Evolutionary conservation across 2,329 filamentous ascomycete genomes (phyloP).

Genomic region (Helminthosporium solani): DNA sequence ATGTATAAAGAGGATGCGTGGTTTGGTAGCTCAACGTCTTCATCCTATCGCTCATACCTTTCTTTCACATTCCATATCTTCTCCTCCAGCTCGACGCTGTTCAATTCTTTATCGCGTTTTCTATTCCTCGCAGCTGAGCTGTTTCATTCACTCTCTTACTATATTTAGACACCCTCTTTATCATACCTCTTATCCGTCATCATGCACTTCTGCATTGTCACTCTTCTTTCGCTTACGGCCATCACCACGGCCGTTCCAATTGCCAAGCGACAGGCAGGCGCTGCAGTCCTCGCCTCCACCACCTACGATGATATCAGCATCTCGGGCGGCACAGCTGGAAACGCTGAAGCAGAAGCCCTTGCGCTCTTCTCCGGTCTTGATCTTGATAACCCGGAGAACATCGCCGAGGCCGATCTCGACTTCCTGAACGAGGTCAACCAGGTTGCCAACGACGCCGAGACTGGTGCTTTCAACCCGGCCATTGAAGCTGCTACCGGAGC

Average conservation of each 20-base stretch:
- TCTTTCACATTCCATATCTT: constrained; percentile 10
- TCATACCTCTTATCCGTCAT: constrained; percentile 2
- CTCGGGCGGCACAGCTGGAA: constrained; percentile 54
- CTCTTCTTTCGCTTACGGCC: constrained; percentile 30
- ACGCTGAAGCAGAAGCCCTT: constrained; percentile 56
- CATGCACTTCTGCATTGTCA: constrained; percentile 33
- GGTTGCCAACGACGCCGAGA: constrained; percentile 58
- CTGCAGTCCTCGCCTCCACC: constrained; percentile 28
- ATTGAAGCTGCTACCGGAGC: constrained; percentile 50
- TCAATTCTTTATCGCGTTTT: constrained; percentile 12
- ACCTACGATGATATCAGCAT: constrained; percentile 50
- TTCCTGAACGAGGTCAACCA: constrained; percentile 56
- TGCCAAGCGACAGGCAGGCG: constrained; percentile 23
- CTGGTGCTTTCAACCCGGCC: constrained; percentile 55
- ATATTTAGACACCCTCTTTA: not conserved
- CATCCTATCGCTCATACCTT: constrained; percentile 3
- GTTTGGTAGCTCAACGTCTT: not conserved
- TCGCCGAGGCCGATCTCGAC: constrained; percentile 51
- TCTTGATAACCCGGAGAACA: constrained; percentile 47
- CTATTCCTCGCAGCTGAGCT: constrained; percentile 30
- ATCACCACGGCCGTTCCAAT: constrained; percentile 27
- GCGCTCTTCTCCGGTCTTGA: constrained; percentile 57
- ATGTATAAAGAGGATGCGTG: constrained; percentile 4
- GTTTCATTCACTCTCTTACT: constrained; percentile 11
- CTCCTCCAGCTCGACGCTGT: constrained; percentile 35